Evolutionary conservation across 768 basidiomycete genomes (phyloP), one percentile per base, ranked within the genome.

Genomic region (Polyporus arcularius): DNA sequence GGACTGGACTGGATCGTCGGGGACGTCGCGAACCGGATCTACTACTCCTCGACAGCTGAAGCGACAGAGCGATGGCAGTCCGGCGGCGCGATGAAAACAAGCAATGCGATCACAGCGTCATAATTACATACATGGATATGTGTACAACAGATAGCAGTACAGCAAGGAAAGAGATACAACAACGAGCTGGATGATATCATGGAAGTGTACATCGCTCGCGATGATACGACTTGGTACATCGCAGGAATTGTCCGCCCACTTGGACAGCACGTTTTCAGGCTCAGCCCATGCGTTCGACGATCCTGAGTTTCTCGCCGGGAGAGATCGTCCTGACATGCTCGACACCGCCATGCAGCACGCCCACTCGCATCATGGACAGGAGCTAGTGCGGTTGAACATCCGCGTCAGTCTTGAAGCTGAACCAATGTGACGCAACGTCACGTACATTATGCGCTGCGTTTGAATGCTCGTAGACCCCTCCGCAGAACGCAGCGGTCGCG

Each of bases 1-100:
- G 96, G 96, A 41, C 81, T 98, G 31, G 87, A 96, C 71, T 98
- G 96, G 96, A 84, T 94, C 28, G 93, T 97, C 16, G 82, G 84
- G 40, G 93, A 97, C 65, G 88, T 98, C 54, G 95, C 93, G 4
- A 82, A 84, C 45, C 82, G 96, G 67, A 77, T 98, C 35, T 97
- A 98, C 73, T 97, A 93, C 56, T 62, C 63, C 3, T 60, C 66
- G 3, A 58, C 58, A 2, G 53, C 54, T 7, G 61, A 55, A 8
- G 63, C 61, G 4, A 47, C 55, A 12, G 56, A 50, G 1, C 30
- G 46, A 26, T 62, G 61, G 61, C 46, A 55, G 31, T 55, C 53
- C 9, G 6, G 31, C 21, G 60, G 47, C 26, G 12, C 18, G 47
- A 15, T 26, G 26, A 18, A 21, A 48, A 8, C 18, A 48, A 21